phyloP scores from a whole-genome alignment of 1,284 basidiomycete genomes.

The Pyrrhoderma noxium region DNA sequence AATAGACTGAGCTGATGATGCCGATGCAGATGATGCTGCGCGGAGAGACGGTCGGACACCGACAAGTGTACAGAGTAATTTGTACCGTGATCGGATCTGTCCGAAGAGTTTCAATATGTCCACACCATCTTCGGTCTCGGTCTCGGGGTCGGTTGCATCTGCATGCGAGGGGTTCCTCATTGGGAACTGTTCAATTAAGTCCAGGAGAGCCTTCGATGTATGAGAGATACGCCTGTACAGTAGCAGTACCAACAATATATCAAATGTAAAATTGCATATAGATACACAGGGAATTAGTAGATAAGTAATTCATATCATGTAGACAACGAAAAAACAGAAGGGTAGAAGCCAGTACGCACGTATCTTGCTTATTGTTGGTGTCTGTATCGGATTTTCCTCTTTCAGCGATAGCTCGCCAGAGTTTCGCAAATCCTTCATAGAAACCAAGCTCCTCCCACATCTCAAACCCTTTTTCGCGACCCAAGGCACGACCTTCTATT shows the following conservation, averaged over 20 bases:
- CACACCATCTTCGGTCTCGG: slow-evolving; percentile 25
- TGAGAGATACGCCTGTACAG: slow-evolving; percentile 47
- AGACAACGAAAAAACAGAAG: not conserved
- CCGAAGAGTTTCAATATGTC: slow-evolving; percentile 73
- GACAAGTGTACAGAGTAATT: slow-evolving; percentile 77
- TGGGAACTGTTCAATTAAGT: slow-evolving; percentile 73
- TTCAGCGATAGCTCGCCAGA: slow-evolving; percentile 53
- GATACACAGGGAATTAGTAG: no score
- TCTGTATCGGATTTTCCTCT: slow-evolving; percentile 25
- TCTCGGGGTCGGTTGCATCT: slow-evolving; percentile 33
- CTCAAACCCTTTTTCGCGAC: slow-evolving; percentile 87
- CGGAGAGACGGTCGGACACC: slow-evolving; percentile 62
- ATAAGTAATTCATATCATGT: not conserved
- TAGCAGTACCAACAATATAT: no score
- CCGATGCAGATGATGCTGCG: slow-evolving; percentile 12
- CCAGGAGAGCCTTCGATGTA: slow-evolving; percentile 64
- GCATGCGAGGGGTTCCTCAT: slow-evolving; percentile 55
- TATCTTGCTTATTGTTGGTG: no score
- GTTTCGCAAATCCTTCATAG: slow-evolving; percentile 76
- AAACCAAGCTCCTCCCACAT: slow-evolving; percentile 96
- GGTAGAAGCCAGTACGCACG: not conserved
- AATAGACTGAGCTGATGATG: not conserved
- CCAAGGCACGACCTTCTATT: slow-evolving; percentile 88
- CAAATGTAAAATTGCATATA: no score
- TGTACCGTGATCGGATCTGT: slow-evolving; percentile 85